Conservation (phyloP, 1,284 basidiomycete species). For the Ceratobasidium sp. region DNA sequence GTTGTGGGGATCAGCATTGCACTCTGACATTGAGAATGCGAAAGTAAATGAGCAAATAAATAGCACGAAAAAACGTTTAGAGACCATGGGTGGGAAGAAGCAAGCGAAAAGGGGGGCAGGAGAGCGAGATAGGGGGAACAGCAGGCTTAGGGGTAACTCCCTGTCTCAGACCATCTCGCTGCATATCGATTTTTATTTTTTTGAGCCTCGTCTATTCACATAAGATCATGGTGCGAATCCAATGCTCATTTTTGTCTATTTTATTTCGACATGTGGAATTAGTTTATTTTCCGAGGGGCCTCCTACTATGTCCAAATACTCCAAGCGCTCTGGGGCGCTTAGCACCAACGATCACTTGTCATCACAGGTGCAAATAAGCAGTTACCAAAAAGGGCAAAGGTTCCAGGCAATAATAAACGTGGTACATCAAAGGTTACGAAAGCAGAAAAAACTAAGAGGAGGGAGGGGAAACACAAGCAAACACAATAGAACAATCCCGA, state of each 20-base stretch:
- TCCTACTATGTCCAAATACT: background rate
- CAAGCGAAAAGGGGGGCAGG: background rate
- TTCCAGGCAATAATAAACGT: background rate
- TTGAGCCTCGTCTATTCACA: background rate
- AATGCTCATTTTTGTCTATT: background rate
- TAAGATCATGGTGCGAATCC: background rate
- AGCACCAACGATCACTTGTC: constrained; percentile 14
- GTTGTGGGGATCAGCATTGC: background rate
- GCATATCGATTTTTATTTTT: background rate
- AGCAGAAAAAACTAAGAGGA: too few species aligned
- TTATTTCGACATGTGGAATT: background rate
- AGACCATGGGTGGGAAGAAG: background rate
- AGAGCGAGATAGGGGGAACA: background rate
- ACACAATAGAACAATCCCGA: too few species aligned
- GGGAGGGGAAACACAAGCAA: too few species aligned
- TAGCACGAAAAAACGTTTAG: background rate
- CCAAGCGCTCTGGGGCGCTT: constrained; percentile 20
- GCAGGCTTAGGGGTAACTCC: background rate
- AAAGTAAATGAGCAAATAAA: background rate
- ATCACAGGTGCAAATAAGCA: constrained; percentile 18
- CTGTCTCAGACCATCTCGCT: background rate
- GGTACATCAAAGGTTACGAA: too few species aligned
- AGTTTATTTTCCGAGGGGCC: background rate
- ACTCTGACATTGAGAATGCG: background rate
- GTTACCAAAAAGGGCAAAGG: constrained; percentile 9